phyloP scores from a whole-genome alignment of 306 rosid genomes.

The Neltuma alba region DNA sequence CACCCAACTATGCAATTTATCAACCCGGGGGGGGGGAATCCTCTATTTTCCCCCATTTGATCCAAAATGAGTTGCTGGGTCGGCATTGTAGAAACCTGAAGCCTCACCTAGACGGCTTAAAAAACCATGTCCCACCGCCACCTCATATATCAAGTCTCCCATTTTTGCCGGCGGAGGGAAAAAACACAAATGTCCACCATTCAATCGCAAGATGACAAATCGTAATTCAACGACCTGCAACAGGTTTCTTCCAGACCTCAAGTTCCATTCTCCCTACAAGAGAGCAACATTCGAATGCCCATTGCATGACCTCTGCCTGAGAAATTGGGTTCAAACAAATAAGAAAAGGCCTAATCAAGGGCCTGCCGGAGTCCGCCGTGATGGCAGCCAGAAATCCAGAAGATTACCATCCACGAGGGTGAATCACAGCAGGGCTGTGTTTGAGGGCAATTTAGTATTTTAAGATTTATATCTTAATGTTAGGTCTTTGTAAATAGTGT shows the following conservation, averaged over 20 bases:
- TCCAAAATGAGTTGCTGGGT: constrained; percentile 82
- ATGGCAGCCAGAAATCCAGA: too few relatives aligned
- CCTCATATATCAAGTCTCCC: constrained; percentile 42
- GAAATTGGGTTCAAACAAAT: background rate
- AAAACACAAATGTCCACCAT: constrained; percentile 39
- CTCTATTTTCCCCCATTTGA: constrained; percentile 1
- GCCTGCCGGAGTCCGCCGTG: too few relatives aligned
- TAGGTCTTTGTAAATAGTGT: too few relatives aligned
- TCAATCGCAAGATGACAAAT: background rate
- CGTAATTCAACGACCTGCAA: constrained; percentile 9
- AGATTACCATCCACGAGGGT: too few relatives aligned
- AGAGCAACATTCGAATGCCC: constrained; percentile 36
- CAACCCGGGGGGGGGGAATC: too few relatives aligned
- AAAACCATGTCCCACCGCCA: constrained; percentile 23
- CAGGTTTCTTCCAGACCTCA: constrained; percentile 50
- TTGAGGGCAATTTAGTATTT: too few relatives aligned
- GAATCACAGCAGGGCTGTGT: too few relatives aligned
- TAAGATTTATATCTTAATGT: too few relatives aligned
- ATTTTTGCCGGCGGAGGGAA: constrained; percentile 7
- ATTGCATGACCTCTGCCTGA: background rate
- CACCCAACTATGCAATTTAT: too few relatives aligned
- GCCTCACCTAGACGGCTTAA: constrained; percentile 22
- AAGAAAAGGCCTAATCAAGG: too few relatives aligned
- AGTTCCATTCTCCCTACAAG: constrained; percentile 20
- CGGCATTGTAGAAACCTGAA: constrained; percentile 43